These are phyloP conservation scores for Penicillium bialowiezense DNA, from an alignment of 495 filamentous ascomycete species.

Conservation along the genomic window DNA sequence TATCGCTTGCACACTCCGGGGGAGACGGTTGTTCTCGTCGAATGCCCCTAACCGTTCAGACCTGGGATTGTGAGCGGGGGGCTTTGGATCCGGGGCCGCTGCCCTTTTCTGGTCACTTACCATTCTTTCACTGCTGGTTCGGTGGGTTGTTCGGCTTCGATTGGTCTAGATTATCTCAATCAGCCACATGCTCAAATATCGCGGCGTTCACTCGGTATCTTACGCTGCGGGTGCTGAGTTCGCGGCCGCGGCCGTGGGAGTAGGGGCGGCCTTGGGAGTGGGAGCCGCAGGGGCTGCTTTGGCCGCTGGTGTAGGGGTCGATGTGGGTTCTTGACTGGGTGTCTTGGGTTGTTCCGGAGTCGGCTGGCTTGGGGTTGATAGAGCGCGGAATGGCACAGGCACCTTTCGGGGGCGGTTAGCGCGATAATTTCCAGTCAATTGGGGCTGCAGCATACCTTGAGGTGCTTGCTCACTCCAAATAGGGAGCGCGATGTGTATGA, in stretches of 20 bases:
- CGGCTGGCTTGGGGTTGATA: constrained; percentile 23
- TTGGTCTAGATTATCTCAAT: constrained; percentile 11
- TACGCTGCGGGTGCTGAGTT: neutral
- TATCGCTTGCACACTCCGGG: constrained; percentile 75
- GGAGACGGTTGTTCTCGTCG: constrained; percentile 51
- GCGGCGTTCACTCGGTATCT: neutral
- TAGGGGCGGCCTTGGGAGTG: neutral
- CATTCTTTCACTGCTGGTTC: constrained; percentile 29
- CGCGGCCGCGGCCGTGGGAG: neutral
- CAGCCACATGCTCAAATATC: neutral
- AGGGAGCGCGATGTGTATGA: constrained; percentile 25
- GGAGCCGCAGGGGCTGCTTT: neutral
- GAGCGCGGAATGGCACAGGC: constrained; percentile 22
- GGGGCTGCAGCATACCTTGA: constrained; percentile 14
- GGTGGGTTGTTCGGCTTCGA: constrained; percentile 9
- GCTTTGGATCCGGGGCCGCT: neutral
- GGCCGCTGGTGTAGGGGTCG: neutral
- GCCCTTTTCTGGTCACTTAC: constrained; percentile 12
- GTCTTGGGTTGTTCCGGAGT: constrained; percentile 16
- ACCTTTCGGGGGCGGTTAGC: constrained; percentile 13
- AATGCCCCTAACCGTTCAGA: constrained; percentile 35
- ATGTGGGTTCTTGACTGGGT: constrained; percentile 6
- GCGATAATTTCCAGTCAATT: neutral
- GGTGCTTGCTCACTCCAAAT: constrained; percentile 17
- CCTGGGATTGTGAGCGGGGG: constrained; percentile 26